These are phyloP conservation scores for Hyphopichia fennica DNA, from an alignment of 1,139 yeast genomes.

Conservation along the genomic window DNA sequence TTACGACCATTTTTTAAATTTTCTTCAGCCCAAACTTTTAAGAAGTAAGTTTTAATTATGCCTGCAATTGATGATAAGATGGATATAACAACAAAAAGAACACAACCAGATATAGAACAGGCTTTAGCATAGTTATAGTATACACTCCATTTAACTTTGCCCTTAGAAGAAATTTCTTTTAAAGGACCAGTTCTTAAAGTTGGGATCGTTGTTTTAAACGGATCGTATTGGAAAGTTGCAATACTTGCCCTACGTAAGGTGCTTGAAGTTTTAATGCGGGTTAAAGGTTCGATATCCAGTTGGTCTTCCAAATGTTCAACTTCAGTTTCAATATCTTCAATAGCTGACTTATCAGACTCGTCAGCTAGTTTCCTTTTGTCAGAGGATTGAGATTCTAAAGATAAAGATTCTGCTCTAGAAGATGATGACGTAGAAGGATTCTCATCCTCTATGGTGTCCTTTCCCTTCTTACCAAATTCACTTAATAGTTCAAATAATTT, in stretches of 20 bases:
- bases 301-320: constrained; percentile 1
- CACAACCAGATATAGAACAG: constrained; percentile 21
- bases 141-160: constrained; percentile 25
- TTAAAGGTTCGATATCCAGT: not conserved
- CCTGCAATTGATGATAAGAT: constrained; percentile 27
- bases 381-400: not conserved
- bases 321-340: constrained; percentile 2
- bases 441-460: constrained; percentile 1
- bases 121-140: constrained; percentile 24
- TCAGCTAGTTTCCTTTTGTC: not conserved
- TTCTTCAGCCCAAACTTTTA: constrained; percentile 60
- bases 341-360: not conserved
- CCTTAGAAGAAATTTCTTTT: constrained; percentile 24
- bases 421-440: not conserved
- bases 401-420: not conserved
- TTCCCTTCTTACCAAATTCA: constrained; percentile 20
- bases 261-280: not conserved
- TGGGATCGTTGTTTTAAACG: constrained; percentile 24
- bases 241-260: constrained; percentile 23
- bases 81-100: constrained; percentile 14
- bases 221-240: constrained; percentile 35
- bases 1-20: constrained; percentile 30
- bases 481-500: constrained; percentile 22
- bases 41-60: constrained; percentile 45
- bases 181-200: constrained; percentile 13